Conservation (phyloP, 2,329 filamentous ascomycete species). For the Cryphonectria carpinicola region DNA sequence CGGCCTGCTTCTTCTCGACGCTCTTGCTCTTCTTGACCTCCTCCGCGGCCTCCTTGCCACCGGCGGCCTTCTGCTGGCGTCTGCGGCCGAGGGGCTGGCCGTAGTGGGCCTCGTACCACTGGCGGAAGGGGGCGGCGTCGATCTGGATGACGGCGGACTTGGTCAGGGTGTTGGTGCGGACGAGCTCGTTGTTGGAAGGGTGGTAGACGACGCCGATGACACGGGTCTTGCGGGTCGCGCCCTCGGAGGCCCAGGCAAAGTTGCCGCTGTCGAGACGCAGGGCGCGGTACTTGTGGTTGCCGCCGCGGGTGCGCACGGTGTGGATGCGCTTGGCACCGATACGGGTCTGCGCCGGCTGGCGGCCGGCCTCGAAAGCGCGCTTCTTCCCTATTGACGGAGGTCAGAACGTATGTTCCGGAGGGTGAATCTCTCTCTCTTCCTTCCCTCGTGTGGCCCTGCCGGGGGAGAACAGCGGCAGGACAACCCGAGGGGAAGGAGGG, state of each 20-base stretch:
- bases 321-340: constrained; percentile 70
- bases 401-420: constrained; percentile 70
- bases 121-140: constrained; percentile 97
- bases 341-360: constrained; percentile 99
- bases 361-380: constrained; percentile 99
- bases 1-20: constrained; percentile 95
- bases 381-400: constrained; percentile 82
- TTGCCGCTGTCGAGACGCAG: constrained; percentile 98
- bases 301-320: constrained; percentile 57
- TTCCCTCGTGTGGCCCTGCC: not conserved
- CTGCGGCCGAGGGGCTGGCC: constrained; percentile 85
- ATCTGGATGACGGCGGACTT: constrained; percentile 98
- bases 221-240: constrained; percentile 97
- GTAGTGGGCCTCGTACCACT: constrained; percentile 99
- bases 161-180: constrained; percentile 99
- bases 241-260: constrained; percentile 99
- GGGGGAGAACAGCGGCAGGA: not conserved
- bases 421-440: not conserved
- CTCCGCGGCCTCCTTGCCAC: constrained; percentile 61
- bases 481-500: not conserved
- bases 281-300: constrained; percentile 99
- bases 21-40: constrained; percentile 91
- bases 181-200: constrained; percentile 99
- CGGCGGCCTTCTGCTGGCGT: constrained; percentile 79
- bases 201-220: constrained; percentile 98